Evolutionary conservation across 2,329 filamentous ascomycete species (phyloP).

Genomic region (Beauveria sp.): DNA sequence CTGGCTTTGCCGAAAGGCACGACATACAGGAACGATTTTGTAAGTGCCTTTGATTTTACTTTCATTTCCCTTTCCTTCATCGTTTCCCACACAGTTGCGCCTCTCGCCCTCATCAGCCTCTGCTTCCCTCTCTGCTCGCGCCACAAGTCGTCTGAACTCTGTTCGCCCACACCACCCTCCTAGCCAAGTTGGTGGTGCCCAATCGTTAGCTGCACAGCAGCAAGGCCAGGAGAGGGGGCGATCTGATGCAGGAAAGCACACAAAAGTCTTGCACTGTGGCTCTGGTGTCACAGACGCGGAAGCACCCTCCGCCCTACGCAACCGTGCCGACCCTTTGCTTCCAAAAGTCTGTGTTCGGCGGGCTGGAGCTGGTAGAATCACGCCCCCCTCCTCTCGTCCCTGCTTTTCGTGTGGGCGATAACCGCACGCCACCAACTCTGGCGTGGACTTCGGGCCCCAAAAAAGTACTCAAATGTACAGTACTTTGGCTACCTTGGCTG

Average conservation of each 20-base stretch:
- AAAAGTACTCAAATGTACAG: slow-evolving; percentile 5
- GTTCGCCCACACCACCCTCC: not conserved
- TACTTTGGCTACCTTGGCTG: not conserved
- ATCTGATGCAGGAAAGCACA: not conserved
- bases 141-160: not conserved
- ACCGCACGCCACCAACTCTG: not conserved
- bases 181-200: not conserved
- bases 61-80: not conserved
- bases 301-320: not conserved
- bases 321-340: not conserved
- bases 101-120: not conserved
- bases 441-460: not conserved
- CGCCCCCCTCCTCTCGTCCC: not conserved
- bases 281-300: not conserved
- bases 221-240: not conserved
- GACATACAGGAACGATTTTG: not conserved
- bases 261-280: not conserved
- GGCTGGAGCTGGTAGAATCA: not conserved
- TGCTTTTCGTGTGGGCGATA: not conserved
- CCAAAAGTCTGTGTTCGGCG: not conserved
- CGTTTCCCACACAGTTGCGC: too few relatives aligned
- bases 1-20: not conserved
- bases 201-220: not conserved
- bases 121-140: not conserved
- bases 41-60: not conserved